Percentiles rank a stretch among this genome's conserved stretches.
Evolutionary conservation across 495 filamentous ascomycete species (phyloP).

Genomic region (Hyaloscypha hepaticicola): DNA sequence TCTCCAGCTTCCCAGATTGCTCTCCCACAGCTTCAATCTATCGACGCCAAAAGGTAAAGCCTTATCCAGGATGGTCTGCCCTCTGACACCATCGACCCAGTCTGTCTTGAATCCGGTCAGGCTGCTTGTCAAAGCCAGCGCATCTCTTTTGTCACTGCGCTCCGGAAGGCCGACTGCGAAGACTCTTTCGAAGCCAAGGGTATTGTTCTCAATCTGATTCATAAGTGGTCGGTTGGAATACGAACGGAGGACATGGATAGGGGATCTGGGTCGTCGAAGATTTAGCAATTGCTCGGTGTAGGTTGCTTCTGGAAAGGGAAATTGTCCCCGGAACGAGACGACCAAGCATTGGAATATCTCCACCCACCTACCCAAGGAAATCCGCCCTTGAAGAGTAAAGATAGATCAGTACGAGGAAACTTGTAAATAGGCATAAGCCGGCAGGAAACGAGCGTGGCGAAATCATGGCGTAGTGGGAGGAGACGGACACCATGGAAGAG

Average conservation of each 20-base stretch:
- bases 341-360: too few species aligned
- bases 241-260: not conserved
- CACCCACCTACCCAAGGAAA: not conserved
- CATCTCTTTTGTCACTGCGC: constrained; percentile 41
- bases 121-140: constrained; percentile 34
- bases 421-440: not conserved
- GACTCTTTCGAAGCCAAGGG: constrained; percentile 37
- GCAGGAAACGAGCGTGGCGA: too few species aligned
- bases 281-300: too few species aligned
- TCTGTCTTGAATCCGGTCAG: constrained; percentile 36
- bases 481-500: too few species aligned
- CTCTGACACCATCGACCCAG: constrained; percentile 39
- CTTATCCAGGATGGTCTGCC: constrained; percentile 34
- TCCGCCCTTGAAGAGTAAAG: not conserved
- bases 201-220: constrained; percentile 24
- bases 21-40: constrained; percentile 8
- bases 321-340: not conserved
- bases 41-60: constrained; percentile 27
- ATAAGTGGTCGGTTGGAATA: too few species aligned
- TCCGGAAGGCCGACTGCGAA: constrained; percentile 38
- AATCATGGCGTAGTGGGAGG: too few species aligned
- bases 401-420: not conserved
- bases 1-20: constrained; percentile 38
- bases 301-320: not conserved
- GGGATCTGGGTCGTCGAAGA: not conserved